Conservation (phyloP, 768 basidiomycete species). For the Auriscalpium orientale region DNA sequence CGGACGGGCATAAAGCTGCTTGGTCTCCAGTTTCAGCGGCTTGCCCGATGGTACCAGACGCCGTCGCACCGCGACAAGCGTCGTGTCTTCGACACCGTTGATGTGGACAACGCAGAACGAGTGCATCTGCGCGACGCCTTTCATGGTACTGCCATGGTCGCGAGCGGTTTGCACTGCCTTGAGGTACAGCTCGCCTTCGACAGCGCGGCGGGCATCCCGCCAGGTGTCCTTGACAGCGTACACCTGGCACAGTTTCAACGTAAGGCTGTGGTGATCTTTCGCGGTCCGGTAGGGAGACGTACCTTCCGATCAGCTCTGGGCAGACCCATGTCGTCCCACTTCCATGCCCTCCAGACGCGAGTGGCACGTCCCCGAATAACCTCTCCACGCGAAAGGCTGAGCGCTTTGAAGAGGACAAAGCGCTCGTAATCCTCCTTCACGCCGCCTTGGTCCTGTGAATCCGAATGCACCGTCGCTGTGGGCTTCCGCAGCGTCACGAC, state of each 20-base stretch:
- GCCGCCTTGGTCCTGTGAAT: background rate
- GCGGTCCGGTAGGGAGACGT: background rate
- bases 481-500: background rate
- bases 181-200: background rate
- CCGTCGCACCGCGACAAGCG: background rate
- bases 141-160: background rate
- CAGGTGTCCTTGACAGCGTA: background rate
- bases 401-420: background rate
- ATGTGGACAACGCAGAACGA: background rate
- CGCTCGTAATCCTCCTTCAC: background rate
- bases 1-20: background rate
- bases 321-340: too few relatives aligned
- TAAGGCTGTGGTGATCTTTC: background rate
- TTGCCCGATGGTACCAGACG: background rate
- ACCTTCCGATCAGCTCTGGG: background rate
- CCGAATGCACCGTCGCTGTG: background rate
- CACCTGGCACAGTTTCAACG: background rate
- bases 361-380: background rate
- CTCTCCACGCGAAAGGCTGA: background rate
- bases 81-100: background rate
- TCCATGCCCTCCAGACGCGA: background rate
- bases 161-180: too few relatives aligned
- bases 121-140: background rate
- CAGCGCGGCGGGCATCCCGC: background rate
- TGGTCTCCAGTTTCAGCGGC: background rate